Base-by-base conservation (phyloP, 2,329 filamentous ascomycete genomes). In the Microdochium nivale region DNA sequence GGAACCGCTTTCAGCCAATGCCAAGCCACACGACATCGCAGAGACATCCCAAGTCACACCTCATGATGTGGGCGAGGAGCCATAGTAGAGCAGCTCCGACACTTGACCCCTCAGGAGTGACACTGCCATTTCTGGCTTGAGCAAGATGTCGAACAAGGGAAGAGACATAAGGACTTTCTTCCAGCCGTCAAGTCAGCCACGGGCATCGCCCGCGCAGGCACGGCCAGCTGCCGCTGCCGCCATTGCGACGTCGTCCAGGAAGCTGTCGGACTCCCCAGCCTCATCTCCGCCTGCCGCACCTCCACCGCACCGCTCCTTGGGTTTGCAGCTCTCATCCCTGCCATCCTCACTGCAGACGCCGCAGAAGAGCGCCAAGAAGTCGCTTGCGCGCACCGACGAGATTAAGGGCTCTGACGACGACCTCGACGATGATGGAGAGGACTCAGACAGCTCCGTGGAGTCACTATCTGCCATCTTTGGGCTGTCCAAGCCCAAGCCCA, bases 321-420 rank as follows among this genome's bases (percentile, higher is more conserved):
- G 40, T 5, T 19, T 44, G 19, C 40, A 44, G 3, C 21, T 23
- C 40, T 44, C 19, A 23, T 44, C 40, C 9, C 46, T 47, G 24
- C 46, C 46, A 9, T 47, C 46, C 3, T 47, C 46, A 13, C 46
- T 24, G 46, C 46, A 19, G 8, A 47, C 46, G 5, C 40, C 40
- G 21, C 40, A 23, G 40, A 21, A 23, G 40, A 23, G 16, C 16
- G 40, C 8, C 16, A 44, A 21, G 23, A 19, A 11, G 4, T 24
- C 40, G 40, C 19, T 44, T 23, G 19, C 74, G 53, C 71, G 80
- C 64, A 72, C 81, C 59, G 67, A 80, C 13, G 70, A 85, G 51
- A 86, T 91, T 40, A 76, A 76, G 47, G 84, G 80, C 51, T 90
- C 88, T 0, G 88, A 91, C 60, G 85, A 86, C 10, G 86, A 87